Evolutionary conservation across 2,329 filamentous ascomycete species (phyloP).

Genomic region (Knoxdaviesia proteae): DNA sequence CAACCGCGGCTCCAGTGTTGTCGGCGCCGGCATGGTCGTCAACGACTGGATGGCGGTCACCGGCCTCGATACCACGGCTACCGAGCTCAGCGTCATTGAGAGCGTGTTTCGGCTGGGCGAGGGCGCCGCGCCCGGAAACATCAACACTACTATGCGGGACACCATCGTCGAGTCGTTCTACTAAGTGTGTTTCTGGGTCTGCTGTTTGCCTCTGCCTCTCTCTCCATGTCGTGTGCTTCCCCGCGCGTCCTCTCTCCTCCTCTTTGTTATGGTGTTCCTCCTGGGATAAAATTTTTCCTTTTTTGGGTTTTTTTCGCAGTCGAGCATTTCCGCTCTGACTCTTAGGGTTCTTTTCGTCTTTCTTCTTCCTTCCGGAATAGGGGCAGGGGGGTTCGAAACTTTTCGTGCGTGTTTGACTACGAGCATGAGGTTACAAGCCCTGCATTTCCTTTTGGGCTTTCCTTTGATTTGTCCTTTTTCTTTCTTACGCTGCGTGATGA

Average conservation of each 20-base stretch:
- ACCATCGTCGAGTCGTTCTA: slow-evolving; percentile 99
- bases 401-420: too few relatives aligned
- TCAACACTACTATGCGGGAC: slow-evolving; percentile 78
- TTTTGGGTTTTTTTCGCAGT: neutral
- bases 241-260: neutral
- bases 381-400: too few relatives aligned
- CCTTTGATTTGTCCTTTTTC: too few relatives aligned
- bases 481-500: too few relatives aligned
- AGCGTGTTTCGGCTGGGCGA: slow-evolving; percentile 89
- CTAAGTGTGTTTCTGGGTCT: slow-evolving; percentile 22
- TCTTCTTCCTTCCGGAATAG: too few relatives aligned
- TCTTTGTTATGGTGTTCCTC: neutral
- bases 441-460: too few relatives aligned
- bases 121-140: slow-evolving; percentile 55
- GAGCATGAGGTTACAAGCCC: too few relatives aligned
- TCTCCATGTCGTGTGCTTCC: too few relatives aligned
- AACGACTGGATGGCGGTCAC: slow-evolving; percentile 92
- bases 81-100: slow-evolving; percentile 89
- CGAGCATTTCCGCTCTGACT: too few relatives aligned
- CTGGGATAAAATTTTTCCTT: neutral
- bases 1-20: slow-evolving; percentile 80
- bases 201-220: too few relatives aligned
- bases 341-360: too few relatives aligned
- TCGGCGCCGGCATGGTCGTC: slow-evolving; percentile 92
- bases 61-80: slow-evolving; percentile 80